A percentile compares a stretch with the other conserved stretches of the same genome.
Evolutionary conservation across 163 green algal genomes (phyloP).

Genomic region (Trebouxia gelatinosa): DNA sequence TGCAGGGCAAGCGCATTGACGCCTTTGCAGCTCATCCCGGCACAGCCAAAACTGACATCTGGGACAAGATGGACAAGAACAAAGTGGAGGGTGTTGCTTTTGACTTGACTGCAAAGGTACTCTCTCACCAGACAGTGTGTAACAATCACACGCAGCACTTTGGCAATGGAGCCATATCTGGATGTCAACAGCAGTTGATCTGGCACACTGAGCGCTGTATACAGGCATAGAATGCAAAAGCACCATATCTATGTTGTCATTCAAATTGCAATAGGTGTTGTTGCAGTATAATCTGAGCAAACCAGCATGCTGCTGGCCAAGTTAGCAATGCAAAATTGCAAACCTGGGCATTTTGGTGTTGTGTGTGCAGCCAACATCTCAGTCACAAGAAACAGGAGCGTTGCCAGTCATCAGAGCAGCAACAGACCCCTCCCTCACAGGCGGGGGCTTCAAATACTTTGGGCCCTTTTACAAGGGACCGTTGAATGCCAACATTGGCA

Average conservation of each 20-base stretch:
- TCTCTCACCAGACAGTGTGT: too few species aligned
- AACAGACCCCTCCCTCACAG: slow-evolving; percentile 13
- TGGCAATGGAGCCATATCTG: too few species aligned
- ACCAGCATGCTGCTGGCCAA: too few species aligned
- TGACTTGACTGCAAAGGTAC: slow-evolving; percentile 20
- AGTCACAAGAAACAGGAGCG: slow-evolving; percentile 12
- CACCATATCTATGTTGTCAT: too few species aligned
- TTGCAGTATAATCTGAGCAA: too few species aligned
- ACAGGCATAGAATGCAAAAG: too few species aligned
- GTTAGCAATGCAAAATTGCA: too few species aligned
- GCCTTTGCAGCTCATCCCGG: slow-evolving; percentile 19
- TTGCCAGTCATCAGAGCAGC: slow-evolving; percentile 28
- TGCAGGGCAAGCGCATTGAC: slow-evolving; percentile 22
- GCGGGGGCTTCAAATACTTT: slow-evolving; percentile 28
- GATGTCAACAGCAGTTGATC: too few species aligned
- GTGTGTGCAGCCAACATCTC: slow-evolving; percentile 24
- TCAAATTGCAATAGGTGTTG: too few species aligned
- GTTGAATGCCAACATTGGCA: slow-evolving; percentile 3
- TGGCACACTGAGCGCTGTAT: too few species aligned
- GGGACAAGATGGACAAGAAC: slow-evolving; percentile 16
- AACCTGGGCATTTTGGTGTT: too few species aligned
- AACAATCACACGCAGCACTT: too few species aligned
- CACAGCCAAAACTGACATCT: slow-evolving; percentile 24
- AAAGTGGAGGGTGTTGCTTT: slow-evolving; percentile 22
- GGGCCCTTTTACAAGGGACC: slow-evolving; percentile 25